phyloP scores from a whole-genome alignment of 179 eudicot species.

The Silene noctiflora region DNA sequence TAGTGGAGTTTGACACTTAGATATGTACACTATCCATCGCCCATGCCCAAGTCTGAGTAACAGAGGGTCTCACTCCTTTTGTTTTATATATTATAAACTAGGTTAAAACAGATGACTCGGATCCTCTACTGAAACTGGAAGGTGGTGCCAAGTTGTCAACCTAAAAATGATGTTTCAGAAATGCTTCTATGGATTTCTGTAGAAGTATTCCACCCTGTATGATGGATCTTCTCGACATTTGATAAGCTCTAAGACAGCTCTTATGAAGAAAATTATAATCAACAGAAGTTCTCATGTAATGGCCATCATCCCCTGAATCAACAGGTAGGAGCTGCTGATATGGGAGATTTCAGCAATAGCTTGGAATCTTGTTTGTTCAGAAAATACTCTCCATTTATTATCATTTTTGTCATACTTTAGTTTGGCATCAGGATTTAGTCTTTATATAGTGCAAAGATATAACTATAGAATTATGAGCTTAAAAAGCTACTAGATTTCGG shows the following conservation, averaged over 20 bases:
- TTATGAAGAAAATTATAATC: not conserved
- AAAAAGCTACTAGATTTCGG: not conserved
- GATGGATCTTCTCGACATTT: not conserved
- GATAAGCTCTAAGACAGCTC: constrained; percentile 1
- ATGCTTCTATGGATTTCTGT: not conserved
- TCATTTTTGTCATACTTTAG: constrained; percentile 33
- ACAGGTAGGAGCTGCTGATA: constrained; percentile 6
- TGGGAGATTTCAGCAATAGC: constrained; percentile 22
- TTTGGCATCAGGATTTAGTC: constrained; percentile 25
- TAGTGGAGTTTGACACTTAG: not conserved
- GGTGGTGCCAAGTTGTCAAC: not conserved
- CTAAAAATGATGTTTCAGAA: not conserved
- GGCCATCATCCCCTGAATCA: not conserved
- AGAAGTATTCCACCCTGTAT: not conserved
- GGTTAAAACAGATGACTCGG: not conserved
- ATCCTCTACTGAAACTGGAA: constrained; percentile 1
- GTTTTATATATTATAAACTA: not conserved
- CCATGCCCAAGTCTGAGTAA: not conserved
- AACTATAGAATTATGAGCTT: constrained; percentile 24
- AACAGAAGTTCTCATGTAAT: not conserved
- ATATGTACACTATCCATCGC: not conserved
- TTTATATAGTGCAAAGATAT: constrained; percentile 27
- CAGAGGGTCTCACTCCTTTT: not conserved
- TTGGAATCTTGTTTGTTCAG: constrained; percentile 27
- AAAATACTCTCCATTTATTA: constrained; percentile 25